Base-by-base conservation (phyloP, 805 yeast species). In the Saccharomycopsis sp. region DNA sequence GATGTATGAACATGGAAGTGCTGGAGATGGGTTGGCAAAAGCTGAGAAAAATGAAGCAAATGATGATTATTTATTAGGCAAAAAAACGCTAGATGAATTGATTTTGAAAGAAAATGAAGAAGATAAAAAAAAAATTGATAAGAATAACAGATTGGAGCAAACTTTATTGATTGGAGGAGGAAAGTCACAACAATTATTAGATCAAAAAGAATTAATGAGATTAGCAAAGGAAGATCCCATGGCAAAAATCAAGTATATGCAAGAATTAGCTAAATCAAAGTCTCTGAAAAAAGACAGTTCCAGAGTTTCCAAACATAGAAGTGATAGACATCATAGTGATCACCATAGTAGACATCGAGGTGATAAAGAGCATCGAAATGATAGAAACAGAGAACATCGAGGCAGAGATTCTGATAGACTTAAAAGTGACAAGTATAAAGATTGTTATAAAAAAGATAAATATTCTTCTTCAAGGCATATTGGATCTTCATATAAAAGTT, bases 1-100 rank as follows among this genome's bases (percentile, higher is more conserved):
- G 96, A 89, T 89, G 94, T 88, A 88, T 54, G 72, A 79, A 12
- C 74, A 68, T 18, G 66, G 74, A 3, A 50, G 15, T 4, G 36
- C 18, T 17, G 37, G 30, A 5, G 44, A 35, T 19, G 34, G 38
- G 17, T 21, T 35, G 8, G 15, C 9, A 5, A 39, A 39, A 19
- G 49, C 48, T 4, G 52, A 47, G 1, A 53, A 50, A 4, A 52
- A 51, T 4, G 53, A 47, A 6, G 52, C 45, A 28, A 62, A 64
- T n/a, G 79, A 76, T 44, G 77, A 67, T 42, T 63, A 72, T 49
- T 53, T 79, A 10, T 51, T 70, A 30, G 84, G 85, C 1, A 69
- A 63, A 52, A 64, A 66, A 46, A 55, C 70, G 9, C 57, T 74
- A 14, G 69, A 66, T 47, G 58, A 55, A n/a, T 42, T 64, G 31